Conservation (phyloP, 2,329 filamentous ascomycete genomes). For the Blastomyces percursus region DNA sequence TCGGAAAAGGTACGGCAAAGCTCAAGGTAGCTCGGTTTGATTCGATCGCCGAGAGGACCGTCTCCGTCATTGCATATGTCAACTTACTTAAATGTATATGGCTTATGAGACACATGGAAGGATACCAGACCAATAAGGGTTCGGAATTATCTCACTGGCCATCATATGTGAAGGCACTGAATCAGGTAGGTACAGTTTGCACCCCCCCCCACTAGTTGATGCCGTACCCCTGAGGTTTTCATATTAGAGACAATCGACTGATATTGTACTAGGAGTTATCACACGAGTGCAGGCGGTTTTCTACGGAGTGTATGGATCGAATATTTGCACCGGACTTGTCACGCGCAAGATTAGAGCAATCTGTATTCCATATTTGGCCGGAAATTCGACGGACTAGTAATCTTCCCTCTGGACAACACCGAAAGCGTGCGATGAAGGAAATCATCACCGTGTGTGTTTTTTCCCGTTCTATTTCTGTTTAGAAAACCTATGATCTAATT, state of each 20-base stretch:
- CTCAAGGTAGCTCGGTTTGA: background rate
- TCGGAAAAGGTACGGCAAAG: background rate
- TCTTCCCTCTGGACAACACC: conserved; percentile 2
- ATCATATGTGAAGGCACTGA: conserved; percentile 2
- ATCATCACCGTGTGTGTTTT: background rate
- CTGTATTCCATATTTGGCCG: conserved; percentile 5
- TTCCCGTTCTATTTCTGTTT: background rate
- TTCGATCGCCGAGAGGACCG: background rate
- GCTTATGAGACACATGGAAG: conserved; percentile 1
- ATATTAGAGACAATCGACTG: background rate
- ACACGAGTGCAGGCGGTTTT: conserved; percentile 4
- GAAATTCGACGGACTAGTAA: conserved; percentile 1
- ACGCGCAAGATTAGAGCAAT: conserved; percentile 2
- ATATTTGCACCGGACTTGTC: conserved; percentile 6
- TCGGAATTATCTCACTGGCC: conserved; percentile 2
- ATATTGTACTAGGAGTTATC: conserved; percentile 4
- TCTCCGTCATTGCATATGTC: background rate
- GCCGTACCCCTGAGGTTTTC: background rate
- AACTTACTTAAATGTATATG: conserved; percentile 4
- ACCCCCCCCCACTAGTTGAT: too few relatives aligned
- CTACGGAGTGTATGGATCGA: background rate
- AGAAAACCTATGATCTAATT: background rate
- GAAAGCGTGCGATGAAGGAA: conserved; percentile 1
- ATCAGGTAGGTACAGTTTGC: background rate
- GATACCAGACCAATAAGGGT: background rate